These are phyloP conservation scores for Magnusiomyces paraingens DNA, from an alignment of 1,139 yeast genomes.

Conservation along the genomic window DNA sequence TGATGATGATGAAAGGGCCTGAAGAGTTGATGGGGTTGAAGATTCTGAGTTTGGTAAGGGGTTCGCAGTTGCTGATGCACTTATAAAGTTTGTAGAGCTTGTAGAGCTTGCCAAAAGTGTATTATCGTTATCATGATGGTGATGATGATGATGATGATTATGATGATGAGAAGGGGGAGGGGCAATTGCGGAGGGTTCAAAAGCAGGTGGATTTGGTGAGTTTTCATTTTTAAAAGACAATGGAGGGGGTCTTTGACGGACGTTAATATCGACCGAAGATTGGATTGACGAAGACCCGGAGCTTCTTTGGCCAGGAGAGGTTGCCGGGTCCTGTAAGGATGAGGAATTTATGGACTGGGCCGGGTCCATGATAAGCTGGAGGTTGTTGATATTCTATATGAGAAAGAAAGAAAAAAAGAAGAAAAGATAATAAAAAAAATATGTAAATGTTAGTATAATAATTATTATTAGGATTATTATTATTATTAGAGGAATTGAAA, in stretches of 20 bases:
- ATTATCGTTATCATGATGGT: no score
- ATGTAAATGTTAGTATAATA: neutral
- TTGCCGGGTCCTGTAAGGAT: neutral
- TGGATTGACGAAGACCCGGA: constrained; percentile 3
- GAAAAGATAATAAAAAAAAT: neutral
- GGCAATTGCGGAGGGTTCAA: no score
- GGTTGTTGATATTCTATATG: neutral
- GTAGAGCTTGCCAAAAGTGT: no score
- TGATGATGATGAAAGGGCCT: neutral
- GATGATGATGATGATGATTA: no score
- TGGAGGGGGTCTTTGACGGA: neutral
- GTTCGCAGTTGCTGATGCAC: no score
- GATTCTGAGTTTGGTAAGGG: no score
- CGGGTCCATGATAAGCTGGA: neutral
- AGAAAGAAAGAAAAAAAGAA: neutral
- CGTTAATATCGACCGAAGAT: neutral
- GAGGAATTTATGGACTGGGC: neutral
- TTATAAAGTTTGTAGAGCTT: neutral
- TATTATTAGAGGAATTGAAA: no score
- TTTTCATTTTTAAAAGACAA: no score
- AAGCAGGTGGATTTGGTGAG: no score
- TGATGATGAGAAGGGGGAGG: no score
- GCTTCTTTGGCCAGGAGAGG: neutral
- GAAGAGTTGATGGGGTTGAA: neutral
- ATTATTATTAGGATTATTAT: neutral